Conservation (phyloP, 177 flowering plant species). For the Vitis hybrid region DNA sequence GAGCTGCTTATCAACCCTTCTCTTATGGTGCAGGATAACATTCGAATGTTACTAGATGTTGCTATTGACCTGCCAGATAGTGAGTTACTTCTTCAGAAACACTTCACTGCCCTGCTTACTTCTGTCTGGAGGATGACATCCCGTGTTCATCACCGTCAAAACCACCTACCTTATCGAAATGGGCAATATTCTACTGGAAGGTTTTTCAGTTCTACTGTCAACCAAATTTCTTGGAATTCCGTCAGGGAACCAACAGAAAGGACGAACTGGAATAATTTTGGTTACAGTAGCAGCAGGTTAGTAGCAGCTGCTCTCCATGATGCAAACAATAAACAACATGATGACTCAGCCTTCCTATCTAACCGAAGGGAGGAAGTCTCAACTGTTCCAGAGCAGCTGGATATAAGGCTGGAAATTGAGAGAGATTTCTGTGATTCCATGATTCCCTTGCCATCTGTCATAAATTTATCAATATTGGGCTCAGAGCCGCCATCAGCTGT, state of each 20-base stretch:
- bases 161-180: constrained; percentile 30
- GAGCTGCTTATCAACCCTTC: constrained; percentile 1
- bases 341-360: constrained; percentile 23
- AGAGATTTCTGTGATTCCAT: constrained; percentile 24
- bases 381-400: constrained; percentile 41
- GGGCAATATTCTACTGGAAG: constrained; percentile 32
- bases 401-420: constrained; percentile 60
- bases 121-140: constrained; percentile 68
- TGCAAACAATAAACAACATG: constrained; percentile 19
- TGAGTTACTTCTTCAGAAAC: constrained; percentile 82
- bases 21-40: constrained; percentile 58
- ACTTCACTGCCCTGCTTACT: constrained; percentile 83
- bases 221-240: constrained; percentile 24
- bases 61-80: constrained; percentile 66
- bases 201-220: constrained; percentile 17
- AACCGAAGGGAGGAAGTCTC: constrained; percentile 33
- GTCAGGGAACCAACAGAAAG: constrained; percentile 29
- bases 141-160: constrained; percentile 23
- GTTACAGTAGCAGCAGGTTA: constrained; percentile 45
- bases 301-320: constrained; percentile 66
- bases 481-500: constrained; percentile 25
- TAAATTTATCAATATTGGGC: constrained; percentile 49
- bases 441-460: constrained; percentile 44
- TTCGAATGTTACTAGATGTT: constrained; percentile 56
- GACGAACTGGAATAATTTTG: constrained; percentile 37